Conservation (phyloP, 2,329 filamentous ascomycete species). For the Lecanicillium sp. region DNA sequence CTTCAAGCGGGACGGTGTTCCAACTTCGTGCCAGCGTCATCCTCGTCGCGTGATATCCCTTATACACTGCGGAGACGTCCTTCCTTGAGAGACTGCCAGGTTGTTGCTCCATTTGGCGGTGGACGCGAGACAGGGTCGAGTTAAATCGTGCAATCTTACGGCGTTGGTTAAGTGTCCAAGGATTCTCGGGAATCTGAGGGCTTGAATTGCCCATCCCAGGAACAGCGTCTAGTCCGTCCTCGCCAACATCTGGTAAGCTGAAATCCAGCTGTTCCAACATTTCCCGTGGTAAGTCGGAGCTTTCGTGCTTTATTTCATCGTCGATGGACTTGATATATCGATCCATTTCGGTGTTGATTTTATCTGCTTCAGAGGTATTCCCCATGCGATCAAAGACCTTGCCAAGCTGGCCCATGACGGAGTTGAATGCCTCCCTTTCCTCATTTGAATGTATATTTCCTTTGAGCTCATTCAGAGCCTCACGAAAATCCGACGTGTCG, state of each 20-base stretch:
- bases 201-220: slow-evolving; percentile 14
- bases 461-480: slow-evolving; percentile 29
- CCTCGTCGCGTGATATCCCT: slow-evolving; percentile 39
- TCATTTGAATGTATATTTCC: slow-evolving; percentile 25
- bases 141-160: slow-evolving; percentile 31
- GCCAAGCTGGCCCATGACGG: slow-evolving; percentile 26
- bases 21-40: slow-evolving; percentile 35
- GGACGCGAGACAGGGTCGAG: slow-evolving; percentile 18
- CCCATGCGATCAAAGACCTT: slow-evolving; percentile 21
- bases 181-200: slow-evolving; percentile 27
- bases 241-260: slow-evolving; percentile 17
- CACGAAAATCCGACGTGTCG: slow-evolving; percentile 26
- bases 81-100: slow-evolving; percentile 19
- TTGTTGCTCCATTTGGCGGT: slow-evolving; percentile 19
- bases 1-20: slow-evolving; percentile 46
- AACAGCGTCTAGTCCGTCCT: slow-evolving; percentile 13
- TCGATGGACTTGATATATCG: slow-evolving; percentile 27
- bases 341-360: slow-evolving; percentile 23
- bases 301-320: slow-evolving; percentile 22
- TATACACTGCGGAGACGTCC: slow-evolving; percentile 36
- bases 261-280: slow-evolving; percentile 12
- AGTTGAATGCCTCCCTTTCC: slow-evolving; percentile 24
- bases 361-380: slow-evolving; percentile 25
- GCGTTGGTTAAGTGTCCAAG: slow-evolving; percentile 28
- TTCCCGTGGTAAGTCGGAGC: slow-evolving; percentile 22